Evolutionary conservation across 2,329 filamentous ascomycete species (phyloP).

Genomic region (Coniochaeta sp.): DNA sequence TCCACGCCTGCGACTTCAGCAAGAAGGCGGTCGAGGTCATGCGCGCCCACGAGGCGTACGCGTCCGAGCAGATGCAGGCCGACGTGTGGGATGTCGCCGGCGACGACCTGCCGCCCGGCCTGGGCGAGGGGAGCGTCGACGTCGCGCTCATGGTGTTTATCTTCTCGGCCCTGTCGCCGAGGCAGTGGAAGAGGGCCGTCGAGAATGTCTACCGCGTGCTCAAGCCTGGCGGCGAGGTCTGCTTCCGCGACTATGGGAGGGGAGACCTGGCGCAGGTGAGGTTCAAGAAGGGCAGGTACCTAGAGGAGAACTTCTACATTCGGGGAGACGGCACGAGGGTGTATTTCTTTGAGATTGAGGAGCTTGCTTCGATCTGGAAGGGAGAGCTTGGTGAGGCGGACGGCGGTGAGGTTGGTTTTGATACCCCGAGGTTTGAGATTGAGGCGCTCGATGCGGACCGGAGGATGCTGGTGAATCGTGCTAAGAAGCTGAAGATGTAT

Average conservation of each 20-base stretch:
- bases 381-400: conserved; percentile 25
- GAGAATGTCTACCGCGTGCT: conserved; percentile 73
- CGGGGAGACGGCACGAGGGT: conserved; percentile 91
- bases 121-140: conserved; percentile 76
- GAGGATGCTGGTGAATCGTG: conserved; percentile 85
- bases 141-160: conserved; percentile 95
- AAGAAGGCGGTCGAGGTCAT: conserved; percentile 94
- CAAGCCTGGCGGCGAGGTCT: conserved; percentile 86
- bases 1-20: conserved; percentile 95
- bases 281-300: conserved; percentile 90
- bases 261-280: conserved; percentile 94
- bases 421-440: conserved; percentile 52
- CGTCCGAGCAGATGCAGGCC: conserved; percentile 61
- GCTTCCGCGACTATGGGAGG: conserved; percentile 94
- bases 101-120: conserved; percentile 64
- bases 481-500: conserved; percentile 93
- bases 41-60: conserved; percentile 68
- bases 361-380: conserved; percentile 74
- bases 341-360: conserved; percentile 90
- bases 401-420: conserved; percentile 16
- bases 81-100: conserved; percentile 91
- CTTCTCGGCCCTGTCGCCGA: conserved; percentile 82
- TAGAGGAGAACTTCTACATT: conserved; percentile 97
- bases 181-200: conserved; percentile 77
- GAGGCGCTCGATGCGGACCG: conserved; percentile 77